phyloP scores from a whole-genome alignment of 768 basidiomycete genomes.

The Boletus huronensis region DNA sequence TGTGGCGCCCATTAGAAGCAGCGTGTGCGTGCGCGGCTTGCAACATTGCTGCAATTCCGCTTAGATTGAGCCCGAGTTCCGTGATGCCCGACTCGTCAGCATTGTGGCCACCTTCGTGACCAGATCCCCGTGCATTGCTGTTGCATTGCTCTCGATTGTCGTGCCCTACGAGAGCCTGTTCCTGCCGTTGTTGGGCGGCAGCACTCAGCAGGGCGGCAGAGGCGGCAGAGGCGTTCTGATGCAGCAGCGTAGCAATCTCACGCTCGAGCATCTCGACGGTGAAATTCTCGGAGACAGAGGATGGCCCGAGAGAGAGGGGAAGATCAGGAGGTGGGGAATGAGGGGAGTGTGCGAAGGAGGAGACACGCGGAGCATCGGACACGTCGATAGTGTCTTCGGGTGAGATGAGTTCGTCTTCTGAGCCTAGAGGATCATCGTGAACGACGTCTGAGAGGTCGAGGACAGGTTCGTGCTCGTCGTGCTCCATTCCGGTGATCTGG shows the following conservation, averaged over 20 bases:
- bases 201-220: conserved; percentile 62
- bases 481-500: conserved; percentile 35
- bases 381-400: conserved; percentile 28
- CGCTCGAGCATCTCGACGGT: conserved; percentile 74
- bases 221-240: conserved; percentile 70
- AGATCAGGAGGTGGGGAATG: conserved; percentile 24
- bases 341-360: conserved; percentile 22
- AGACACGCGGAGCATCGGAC: conserved; percentile 32
- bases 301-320: conserved; percentile 38
- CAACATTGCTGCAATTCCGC: conserved; percentile 71
- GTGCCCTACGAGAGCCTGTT: conserved; percentile 39
- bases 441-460: conserved; percentile 82
- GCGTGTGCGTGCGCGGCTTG: conserved; percentile 72
- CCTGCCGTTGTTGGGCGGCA: conserved; percentile 65
- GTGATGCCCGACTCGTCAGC: conserved; percentile 17
- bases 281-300: conserved; percentile 45
- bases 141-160: conserved; percentile 29
- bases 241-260: conserved; percentile 70
- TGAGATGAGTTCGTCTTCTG: conserved; percentile 43
- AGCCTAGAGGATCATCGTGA: conserved; percentile 70
- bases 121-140: conserved; percentile 9
- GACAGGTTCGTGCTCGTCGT: conserved; percentile 59
- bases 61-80: conserved; percentile 54
- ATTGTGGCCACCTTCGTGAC: conserved; percentile 14
- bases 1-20: conserved; percentile 45